Evolutionary conservation across 768 basidiomycete genomes (phyloP).

Genomic region (Trametopsis cervina): DNA sequence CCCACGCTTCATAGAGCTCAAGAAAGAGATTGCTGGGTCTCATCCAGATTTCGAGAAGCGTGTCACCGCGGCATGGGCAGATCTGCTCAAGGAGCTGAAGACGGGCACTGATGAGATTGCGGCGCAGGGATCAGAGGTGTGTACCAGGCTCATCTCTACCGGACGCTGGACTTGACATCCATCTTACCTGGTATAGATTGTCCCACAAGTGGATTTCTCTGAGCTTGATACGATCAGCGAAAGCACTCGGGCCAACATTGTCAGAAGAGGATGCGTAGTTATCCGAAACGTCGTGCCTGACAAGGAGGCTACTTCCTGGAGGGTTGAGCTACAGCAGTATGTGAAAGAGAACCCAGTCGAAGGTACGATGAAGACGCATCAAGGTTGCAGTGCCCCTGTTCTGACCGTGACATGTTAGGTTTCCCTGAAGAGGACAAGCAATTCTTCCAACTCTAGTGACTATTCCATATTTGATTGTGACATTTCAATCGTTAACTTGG

Average conservation of each 20-base stretch:
- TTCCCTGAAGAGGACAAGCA: constrained; percentile 54
- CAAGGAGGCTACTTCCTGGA: constrained; percentile 51
- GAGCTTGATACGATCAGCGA: constrained; percentile 40
- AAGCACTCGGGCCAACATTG: constrained; percentile 44
- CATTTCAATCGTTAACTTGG: background rate
- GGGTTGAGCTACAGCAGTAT: constrained; percentile 46
- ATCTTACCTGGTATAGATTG: constrained; percentile 32
- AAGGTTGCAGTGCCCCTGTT: background rate
- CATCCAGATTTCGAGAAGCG: constrained; percentile 46
- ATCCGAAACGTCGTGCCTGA: constrained; percentile 55
- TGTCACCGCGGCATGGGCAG: constrained; percentile 49
- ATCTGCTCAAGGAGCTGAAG: constrained; percentile 47
- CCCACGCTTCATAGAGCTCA: constrained; percentile 50
- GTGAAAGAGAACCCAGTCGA: constrained; percentile 49
- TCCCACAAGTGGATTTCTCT: constrained; percentile 56
- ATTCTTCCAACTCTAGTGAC: constrained; percentile 69
- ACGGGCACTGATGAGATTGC: constrained; percentile 38
- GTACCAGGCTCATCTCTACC: constrained; percentile 13
- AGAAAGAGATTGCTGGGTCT: constrained; percentile 44
- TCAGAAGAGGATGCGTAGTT: constrained; percentile 50
- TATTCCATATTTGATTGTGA: constrained; percentile 3
- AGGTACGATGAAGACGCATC: constrained; percentile 29
- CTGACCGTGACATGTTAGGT: constrained; percentile 28
- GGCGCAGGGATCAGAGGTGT: constrained; percentile 41
- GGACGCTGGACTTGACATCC: background rate